Base-by-base conservation (phyloP, 495 filamentous ascomycete species). In the Neurospora sp. region DNA sequence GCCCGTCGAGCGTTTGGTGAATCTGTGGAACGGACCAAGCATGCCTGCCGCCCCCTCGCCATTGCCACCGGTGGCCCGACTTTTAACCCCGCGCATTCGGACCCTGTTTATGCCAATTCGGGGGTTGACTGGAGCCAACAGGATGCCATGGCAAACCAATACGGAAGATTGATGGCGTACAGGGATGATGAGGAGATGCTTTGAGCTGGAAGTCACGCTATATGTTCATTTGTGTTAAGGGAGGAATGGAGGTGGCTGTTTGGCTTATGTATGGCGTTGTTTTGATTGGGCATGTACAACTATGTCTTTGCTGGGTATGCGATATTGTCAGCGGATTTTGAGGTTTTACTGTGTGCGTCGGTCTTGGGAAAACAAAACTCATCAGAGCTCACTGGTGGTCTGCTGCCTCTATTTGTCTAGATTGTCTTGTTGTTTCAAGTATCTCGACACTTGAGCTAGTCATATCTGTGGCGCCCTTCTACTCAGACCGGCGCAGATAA, bases 71-170 rank as follows among this genome's bases (percentile, higher is more conserved):
- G 77, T 54, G 86, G 85, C 37, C 79, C 81, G 69, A 80, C 72
- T 44, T 91, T 90, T 80, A 86, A 79, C 38, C 82, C 84, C 18
- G 84, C 88, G 37, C 78, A 78, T 70, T 88, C 83, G 54, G 90
- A 92, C 73, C 90, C 91, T 0, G 87, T 90, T 39, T 92, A 91
- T 31, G 54, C 54, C 76, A 84, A 83, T 59, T 39, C 31, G 4
- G 41, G 75, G 71, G 75, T 37, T 71, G 83, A 81, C 71, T 83
- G 82, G 70, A 85, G 85, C 81, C 83, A 85, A 80, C 84, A 88
- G 76, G 81, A 82, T 54, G 81, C 77, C 0, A 88, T 91, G 86
- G 88, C 89, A 79, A 85, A 89, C 71, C 87, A 89, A 76, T 90
- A 91, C 73, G 86, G 86, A 4, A 75, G 78, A 39, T 83, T 85